Conservation (phyloP, 257 asterid genomes). For the Phtheirospermum japonicum region DNA sequence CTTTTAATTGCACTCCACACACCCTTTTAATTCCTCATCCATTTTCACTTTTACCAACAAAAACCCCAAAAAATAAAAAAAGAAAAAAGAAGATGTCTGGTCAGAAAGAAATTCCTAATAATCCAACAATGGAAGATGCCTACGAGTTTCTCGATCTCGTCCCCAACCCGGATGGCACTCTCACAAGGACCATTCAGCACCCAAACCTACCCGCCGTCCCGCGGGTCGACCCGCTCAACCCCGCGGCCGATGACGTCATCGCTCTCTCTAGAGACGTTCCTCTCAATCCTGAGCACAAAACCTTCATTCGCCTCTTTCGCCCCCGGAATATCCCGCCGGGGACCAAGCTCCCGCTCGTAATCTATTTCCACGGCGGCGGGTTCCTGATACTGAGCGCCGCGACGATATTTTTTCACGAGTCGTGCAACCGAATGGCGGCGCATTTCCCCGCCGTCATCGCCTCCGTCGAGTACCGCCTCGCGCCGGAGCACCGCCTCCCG, state of each 20-base stretch:
- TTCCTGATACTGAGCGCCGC: conserved; percentile 40
- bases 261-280: conserved; percentile 47
- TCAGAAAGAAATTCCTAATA: background rate
- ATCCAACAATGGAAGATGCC: too few relatives aligned
- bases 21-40: too few relatives aligned
- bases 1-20: too few relatives aligned
- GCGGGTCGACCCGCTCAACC: conserved; percentile 1
- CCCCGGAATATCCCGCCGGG: conserved; percentile 32
- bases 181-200: background rate
- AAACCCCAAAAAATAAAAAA: background rate
- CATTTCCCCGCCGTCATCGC: conserved; percentile 28
- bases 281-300: conserved; percentile 38
- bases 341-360: conserved; percentile 43
- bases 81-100: background rate
- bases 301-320: conserved; percentile 49
- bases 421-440: background rate
- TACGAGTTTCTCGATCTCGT: background rate
- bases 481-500: conserved; percentile 36
- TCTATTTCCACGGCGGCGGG: conserved; percentile 62
- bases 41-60: too few relatives aligned
- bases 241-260: background rate
- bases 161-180: conserved; percentile 9
- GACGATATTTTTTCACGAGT: background rate
- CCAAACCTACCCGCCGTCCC: background rate
- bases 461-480: conserved; percentile 37